Base-by-base conservation (phyloP, 2,329 filamentous ascomycete genomes). In the Diaporthe capsici region DNA sequence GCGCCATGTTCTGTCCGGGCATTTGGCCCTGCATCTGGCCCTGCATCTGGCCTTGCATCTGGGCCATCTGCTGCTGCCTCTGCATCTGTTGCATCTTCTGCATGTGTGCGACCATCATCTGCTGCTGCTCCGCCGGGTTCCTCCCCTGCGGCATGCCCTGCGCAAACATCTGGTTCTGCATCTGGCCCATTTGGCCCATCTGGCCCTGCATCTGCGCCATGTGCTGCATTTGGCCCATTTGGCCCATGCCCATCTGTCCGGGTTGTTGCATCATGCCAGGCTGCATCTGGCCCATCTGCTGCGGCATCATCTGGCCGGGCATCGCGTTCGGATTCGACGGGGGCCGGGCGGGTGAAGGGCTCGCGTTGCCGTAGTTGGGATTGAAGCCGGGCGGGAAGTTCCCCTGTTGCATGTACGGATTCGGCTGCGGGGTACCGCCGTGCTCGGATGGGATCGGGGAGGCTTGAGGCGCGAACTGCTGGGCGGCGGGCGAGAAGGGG, bases 391-490 rank as follows among this genome's bases (percentile, higher is more conserved):
- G 90, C 1, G 88, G 83, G 79, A 93, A 92, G 47, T 86, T 87
- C 28, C 85, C 85, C 53, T 75, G 75, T 42, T 75, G 74, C n/a
- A 67, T 71, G 79, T 92, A 95, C n/a, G 90, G 88, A 78, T 89
- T 92, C 57, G 92, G 94, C 81, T 96, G 94, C 0, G 94, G 93
- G 12, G 94, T 95, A 74, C 92, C 91, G 39, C 88, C 89, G 79
- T 95, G 93, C 77, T 97, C 94, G 34, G 94, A 93, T 7, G 94
- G 92, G 22, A 93, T 91, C 15, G 95, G 94, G 3, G 95, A 97
- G 76, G 93, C 90, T 81, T 96, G 94, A 22, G 90, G 85, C 51
- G 88, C 90, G 80, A 95, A 94, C n/a, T 75, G 67, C 79, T 94
- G 93, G 44, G 90, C 89, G 75, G 92, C 92, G 22, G 94, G 94